Evolutionary conservation across 306 rosid species (phyloP).

Genomic region (Arachis stenosperma): DNA sequence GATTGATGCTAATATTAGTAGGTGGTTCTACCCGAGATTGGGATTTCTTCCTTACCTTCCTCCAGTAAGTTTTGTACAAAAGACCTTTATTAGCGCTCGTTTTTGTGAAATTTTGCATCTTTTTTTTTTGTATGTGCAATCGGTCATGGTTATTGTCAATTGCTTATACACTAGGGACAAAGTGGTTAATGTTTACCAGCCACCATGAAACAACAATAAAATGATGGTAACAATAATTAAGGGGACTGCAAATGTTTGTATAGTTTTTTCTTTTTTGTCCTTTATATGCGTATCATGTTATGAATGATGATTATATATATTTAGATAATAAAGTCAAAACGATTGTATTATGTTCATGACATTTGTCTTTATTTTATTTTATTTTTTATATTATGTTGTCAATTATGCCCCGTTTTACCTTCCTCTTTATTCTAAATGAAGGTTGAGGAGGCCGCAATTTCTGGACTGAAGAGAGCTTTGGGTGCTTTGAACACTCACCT

Average conservation of each 20-base stretch:
- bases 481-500: conserved; percentile 72
- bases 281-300: not conserved
- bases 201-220: no score
- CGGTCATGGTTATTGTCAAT: no score
- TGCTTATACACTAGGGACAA: no score
- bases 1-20: conserved; percentile 54
- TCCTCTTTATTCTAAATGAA: conserved; percentile 35
- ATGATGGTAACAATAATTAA: conserved; percentile 20
- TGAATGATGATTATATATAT: not conserved
- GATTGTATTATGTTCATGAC: not conserved
- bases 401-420: not conserved
- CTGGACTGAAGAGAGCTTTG: conserved; percentile 61
- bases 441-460: conserved; percentile 70
- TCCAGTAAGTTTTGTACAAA: conserved; percentile 36
- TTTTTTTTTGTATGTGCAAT: no score
- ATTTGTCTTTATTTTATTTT: not conserved
- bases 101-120: no score
- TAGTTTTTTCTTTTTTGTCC: conserved; percentile 17
- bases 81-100: no score
- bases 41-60: conserved; percentile 61
- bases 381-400: not conserved
- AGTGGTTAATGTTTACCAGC: no score
- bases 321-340: not conserved
- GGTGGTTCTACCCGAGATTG: conserved; percentile 53
- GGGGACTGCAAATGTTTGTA: not conserved